A percentile compares a stretch with the other conserved stretches of the same genome.
phyloP scores from a whole-genome alignment of 352 stramenopile species.

The Globisporangium orthogonon region DNA sequence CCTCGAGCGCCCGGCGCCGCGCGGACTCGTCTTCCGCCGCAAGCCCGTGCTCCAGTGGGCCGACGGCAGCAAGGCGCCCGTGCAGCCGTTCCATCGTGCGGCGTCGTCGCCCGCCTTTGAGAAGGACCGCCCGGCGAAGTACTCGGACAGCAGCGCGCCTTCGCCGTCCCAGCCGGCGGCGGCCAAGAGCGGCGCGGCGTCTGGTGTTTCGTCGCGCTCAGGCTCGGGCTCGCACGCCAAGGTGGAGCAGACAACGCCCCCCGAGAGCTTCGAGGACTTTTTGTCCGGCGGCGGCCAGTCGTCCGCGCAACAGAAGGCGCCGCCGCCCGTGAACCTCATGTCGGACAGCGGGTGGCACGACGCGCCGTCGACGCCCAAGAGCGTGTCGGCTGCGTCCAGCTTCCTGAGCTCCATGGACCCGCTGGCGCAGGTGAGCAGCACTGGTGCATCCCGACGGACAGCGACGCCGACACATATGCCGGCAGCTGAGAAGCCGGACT shows the following conservation, averaged over 20 bases:
- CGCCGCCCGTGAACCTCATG: conserved; percentile 81
- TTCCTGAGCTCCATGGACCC: conserved; percentile 72
- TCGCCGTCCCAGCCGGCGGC: conserved; percentile 3
- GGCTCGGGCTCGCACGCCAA: conserved; percentile 20
- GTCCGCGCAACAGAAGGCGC: conserved; percentile 9
- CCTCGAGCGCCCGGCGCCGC: conserved; percentile 44
- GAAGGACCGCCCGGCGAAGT: conserved; percentile 50
- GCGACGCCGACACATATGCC: conserved; percentile 1
- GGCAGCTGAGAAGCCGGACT: conserved; percentile 42
- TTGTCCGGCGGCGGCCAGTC: conserved; percentile 37
- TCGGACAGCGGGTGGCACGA: conserved; percentile 49
- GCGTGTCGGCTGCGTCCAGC: conserved; percentile 19
- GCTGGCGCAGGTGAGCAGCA: conserved; percentile 31
- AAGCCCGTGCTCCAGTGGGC: conserved; percentile 69
- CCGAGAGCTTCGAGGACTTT: conserved; percentile 68
- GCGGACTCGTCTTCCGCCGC: conserved; percentile 63
- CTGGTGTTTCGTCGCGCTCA: conserved; percentile 26
- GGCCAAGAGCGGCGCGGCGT: background rate
- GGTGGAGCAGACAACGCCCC: conserved; percentile 15
- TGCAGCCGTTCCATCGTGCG: conserved; percentile 35
- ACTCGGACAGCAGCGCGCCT: conserved; percentile 37
- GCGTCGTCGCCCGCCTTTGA: conserved; percentile 39
- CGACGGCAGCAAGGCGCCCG: conserved; percentile 18
- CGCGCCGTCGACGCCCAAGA: conserved; percentile 20
- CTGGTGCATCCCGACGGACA: conserved; percentile 12